phyloP scores from a whole-genome alignment of 1,284 basidiomycete genomes.

The Moesziomyces parantarcticus region DNA sequence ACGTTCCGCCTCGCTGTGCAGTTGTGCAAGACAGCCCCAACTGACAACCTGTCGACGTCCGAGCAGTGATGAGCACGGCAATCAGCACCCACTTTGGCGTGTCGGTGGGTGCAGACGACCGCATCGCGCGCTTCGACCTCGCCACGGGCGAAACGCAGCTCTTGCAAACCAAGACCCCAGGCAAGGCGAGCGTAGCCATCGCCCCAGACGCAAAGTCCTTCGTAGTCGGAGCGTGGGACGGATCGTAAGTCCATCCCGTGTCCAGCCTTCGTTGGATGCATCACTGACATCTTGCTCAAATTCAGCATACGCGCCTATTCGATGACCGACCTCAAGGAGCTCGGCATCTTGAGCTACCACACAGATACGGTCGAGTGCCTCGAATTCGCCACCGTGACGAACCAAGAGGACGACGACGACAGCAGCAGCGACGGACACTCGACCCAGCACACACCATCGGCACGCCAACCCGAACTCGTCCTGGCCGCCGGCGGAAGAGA shows the following conservation, averaged over 20 bases:
- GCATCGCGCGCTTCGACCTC: slow-evolving; percentile 24
- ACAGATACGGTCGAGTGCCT: slow-evolving; percentile 41
- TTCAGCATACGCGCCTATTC: slow-evolving; percentile 28
- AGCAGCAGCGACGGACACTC: no score
- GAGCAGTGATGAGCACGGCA: slow-evolving; percentile 22
- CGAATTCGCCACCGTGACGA: slow-evolving; percentile 7
- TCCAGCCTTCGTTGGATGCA: neutral
- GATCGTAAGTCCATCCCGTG: slow-evolving; percentile 28
- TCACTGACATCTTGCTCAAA: neutral
- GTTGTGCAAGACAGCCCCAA: no score
- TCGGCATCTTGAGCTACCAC: slow-evolving; percentile 31
- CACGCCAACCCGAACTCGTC: neutral
- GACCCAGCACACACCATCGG: neutral
- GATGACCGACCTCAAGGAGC: neutral
- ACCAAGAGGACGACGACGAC: neutral
- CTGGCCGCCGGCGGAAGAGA: slow-evolving; percentile 41
- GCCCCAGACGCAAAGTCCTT: slow-evolving; percentile 12
- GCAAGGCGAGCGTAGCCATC: slow-evolving; percentile 29
- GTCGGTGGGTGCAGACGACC: slow-evolving; percentile 44
- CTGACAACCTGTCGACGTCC: no score
- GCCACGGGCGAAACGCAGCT: slow-evolving; percentile 2
- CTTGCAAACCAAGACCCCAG: slow-evolving; percentile 11
- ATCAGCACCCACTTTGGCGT: slow-evolving; percentile 19
- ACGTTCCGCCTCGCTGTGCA: neutral
- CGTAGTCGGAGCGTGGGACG: slow-evolving; percentile 41